These are phyloP conservation scores for Colletotrichum shisoi DNA, from an alignment of 2,329 filamentous ascomycete species.

Conservation along the genomic window DNA sequence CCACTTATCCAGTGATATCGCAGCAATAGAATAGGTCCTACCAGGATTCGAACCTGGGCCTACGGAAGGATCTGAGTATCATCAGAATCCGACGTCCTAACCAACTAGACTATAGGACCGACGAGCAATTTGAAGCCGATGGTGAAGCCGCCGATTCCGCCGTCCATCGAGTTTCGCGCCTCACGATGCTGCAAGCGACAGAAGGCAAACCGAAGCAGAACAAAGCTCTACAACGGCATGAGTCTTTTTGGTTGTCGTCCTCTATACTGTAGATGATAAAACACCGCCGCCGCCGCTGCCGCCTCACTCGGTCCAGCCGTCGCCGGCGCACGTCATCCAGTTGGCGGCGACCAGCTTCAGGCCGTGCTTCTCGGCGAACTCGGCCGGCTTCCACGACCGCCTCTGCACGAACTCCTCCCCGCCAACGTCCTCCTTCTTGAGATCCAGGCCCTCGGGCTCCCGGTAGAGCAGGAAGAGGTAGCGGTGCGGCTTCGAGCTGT, in stretches of 20 bases:
- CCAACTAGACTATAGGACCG: conserved; percentile 37
- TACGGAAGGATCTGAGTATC: conserved; percentile 22
- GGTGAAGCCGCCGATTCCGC: background rate
- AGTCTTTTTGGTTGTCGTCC: no score
- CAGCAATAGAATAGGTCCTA: conserved; percentile 13
- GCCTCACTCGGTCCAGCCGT: conserved; percentile 52
- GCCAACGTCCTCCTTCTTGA: conserved; percentile 54
- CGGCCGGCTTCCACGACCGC: conserved; percentile 52
- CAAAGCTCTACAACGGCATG: background rate
- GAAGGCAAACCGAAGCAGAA: background rate
- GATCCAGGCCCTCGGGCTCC: conserved; percentile 48
- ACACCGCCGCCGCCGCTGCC: no score
- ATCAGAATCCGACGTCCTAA: conserved; percentile 38
- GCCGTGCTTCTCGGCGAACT: conserved; percentile 51
- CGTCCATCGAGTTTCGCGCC: background rate
- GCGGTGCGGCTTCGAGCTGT: conserved; percentile 58
- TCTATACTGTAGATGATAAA: background rate
- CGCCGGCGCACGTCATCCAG: conserved; percentile 58
- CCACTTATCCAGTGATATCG: accelerated
- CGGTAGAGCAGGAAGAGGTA: conserved; percentile 57
- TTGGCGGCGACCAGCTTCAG: conserved; percentile 53
- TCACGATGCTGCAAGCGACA: background rate
- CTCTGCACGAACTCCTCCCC: conserved; percentile 58
- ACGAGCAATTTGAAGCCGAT: background rate
- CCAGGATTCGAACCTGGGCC: conserved; percentile 36